A percentile compares a stretch with the other conserved stretches of the same genome.
phyloP scores from a whole-genome alignment of 2,329 filamentous ascomycete genomes.

The Botryotinia calthae region DNA sequence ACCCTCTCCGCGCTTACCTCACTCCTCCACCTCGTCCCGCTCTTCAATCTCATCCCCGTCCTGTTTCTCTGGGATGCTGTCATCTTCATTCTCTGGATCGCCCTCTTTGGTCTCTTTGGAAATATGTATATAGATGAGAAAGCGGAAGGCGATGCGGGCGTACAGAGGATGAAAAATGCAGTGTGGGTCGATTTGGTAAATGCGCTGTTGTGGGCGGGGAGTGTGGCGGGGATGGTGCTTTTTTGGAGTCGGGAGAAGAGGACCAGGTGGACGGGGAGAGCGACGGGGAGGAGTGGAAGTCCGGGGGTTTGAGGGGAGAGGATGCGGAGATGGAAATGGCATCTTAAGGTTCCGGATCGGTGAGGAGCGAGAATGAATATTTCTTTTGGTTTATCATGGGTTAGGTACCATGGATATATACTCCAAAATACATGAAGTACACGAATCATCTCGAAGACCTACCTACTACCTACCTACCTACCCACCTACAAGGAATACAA shows the following conservation, averaged over 20 bases:
- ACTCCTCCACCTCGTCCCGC: slow-evolving; percentile 63
- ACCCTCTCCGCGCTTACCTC: slow-evolving; percentile 63
- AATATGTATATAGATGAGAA: slow-evolving; percentile 72
- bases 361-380: not conserved
- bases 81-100: slow-evolving; percentile 75
- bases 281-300: slow-evolving; percentile 12
- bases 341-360: not conserved
- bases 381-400: not conserved
- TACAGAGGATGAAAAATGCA: slow-evolving; percentile 78
- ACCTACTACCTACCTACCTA: not conserved
- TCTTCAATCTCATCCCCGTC: slow-evolving; percentile 52
- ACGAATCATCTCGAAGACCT: not conserved
- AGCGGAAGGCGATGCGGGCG: slow-evolving; percentile 58
- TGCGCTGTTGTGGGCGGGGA: slow-evolving; percentile 72
- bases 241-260: slow-evolving; percentile 58
- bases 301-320: slow-evolving; percentile 7
- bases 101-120: slow-evolving; percentile 80
- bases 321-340: not conserved
- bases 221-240: slow-evolving; percentile 51
- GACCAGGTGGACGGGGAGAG: slow-evolving; percentile 49
- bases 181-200: slow-evolving; percentile 80
- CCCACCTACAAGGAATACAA: not conserved
- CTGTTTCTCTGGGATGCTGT: slow-evolving; percentile 69
- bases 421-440: not conserved
- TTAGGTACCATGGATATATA: not conserved